phyloP scores from a whole-genome alignment of 163 green algal genomes.

The Coccomyxa subellipsoidea region DNA sequence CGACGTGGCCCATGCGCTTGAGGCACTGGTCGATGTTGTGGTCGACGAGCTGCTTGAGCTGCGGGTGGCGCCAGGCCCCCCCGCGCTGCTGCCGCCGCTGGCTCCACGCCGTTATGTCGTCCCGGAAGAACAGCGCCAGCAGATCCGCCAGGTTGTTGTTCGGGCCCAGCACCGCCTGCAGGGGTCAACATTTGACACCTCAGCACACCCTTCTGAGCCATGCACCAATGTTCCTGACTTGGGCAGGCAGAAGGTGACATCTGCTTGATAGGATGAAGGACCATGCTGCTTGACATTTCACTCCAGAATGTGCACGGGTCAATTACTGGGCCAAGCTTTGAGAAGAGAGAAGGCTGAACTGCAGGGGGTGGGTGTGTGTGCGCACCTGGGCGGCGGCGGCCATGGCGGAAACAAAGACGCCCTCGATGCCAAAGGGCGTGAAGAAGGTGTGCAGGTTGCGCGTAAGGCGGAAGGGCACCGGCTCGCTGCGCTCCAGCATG shows the following conservation, averaged over 20 bases:
- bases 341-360: no score
- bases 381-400: conserved; percentile 45
- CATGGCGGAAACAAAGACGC: conserved; percentile 62
- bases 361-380: not conserved
- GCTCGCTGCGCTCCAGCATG: conserved; percentile 78
- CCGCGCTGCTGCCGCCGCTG: conserved; percentile 29
- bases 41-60: conserved; percentile 47
- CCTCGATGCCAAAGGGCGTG: conserved; percentile 88
- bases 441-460: conserved; percentile 95
- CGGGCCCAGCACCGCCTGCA: conserved; percentile 19
- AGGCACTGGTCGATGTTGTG: conserved; percentile 41
- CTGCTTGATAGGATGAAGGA: no score
- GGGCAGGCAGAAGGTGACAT: no score
- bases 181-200: not conserved
- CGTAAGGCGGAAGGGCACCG: conserved; percentile 95
- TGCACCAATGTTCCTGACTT: no score
- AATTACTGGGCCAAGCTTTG: no score
- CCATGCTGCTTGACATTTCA: no score
- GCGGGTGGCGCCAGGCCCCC: conserved; percentile 14
- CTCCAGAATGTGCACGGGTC: no score
- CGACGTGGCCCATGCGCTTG: conserved; percentile 17
- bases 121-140: conserved; percentile 36
- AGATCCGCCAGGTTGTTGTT: conserved; percentile 20
- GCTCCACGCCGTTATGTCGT: conserved; percentile 80
- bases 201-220: not conserved